phyloP scores from a whole-genome alignment of 2,329 filamentous ascomycete species.

The Akanthomyces uredinophilus region DNA sequence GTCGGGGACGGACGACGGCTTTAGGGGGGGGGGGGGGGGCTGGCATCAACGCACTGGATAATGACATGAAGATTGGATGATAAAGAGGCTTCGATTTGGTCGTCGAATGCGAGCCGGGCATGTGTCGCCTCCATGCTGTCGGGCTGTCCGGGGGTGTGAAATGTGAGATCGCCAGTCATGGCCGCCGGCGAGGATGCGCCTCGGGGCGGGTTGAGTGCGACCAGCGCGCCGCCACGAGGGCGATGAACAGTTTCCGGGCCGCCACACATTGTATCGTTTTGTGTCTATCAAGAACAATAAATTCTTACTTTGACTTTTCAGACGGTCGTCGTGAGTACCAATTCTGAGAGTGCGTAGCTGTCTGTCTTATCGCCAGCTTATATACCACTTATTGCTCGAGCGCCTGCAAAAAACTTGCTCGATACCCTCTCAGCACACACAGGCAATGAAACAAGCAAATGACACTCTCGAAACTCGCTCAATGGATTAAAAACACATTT shows the following conservation, averaged over 20 bases:
- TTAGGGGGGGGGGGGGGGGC: no score
- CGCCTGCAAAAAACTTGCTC: conserved; percentile 5
- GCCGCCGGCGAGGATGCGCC: conserved; percentile 8
- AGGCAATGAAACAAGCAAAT: neutral
- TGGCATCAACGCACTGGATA: conserved; percentile 36
- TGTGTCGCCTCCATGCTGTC: conserved; percentile 36
- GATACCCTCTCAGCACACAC: neutral
- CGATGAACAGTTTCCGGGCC: conserved; percentile 36
- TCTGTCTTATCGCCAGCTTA: neutral
- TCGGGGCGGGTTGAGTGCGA: conserved; percentile 33
- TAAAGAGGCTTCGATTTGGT: conserved; percentile 16
- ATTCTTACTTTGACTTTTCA: neutral
- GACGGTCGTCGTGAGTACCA: neutral
- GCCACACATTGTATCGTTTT: conserved; percentile 33
- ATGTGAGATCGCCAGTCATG: conserved; percentile 35
- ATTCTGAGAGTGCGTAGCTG: neutral
- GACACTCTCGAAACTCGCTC: neutral
- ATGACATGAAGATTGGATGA: conserved; percentile 31
- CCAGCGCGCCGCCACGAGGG: conserved; percentile 42
- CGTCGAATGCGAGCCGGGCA: conserved; percentile 34
- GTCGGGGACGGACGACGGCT: no score
- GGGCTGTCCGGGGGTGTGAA: conserved; percentile 38
- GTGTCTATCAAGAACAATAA: neutral
- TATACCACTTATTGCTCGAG: neutral
- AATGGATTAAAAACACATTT: neutral